These are phyloP conservation scores for Colletotrichum cuscutae DNA, from an alignment of 2,329 filamentous ascomycete species.

Conservation along the genomic window DNA sequence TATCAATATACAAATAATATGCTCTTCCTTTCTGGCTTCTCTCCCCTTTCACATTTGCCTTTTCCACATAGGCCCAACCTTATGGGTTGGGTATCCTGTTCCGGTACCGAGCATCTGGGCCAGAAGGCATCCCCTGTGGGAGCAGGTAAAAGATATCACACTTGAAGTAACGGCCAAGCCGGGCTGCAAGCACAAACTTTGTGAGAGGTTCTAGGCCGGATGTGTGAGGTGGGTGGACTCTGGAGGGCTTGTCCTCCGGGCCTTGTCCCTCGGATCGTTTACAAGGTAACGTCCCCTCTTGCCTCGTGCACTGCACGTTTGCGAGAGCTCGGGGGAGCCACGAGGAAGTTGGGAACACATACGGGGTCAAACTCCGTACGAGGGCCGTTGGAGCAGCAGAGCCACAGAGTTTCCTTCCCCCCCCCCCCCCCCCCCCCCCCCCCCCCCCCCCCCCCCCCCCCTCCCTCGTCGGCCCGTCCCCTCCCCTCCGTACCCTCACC, in stretches of 20 bases:
- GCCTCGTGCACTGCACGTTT: not conserved
- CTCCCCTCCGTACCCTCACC: too few relatives aligned
- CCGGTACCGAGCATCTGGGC: slow-evolving; percentile 21
- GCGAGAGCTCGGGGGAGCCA: not conserved
- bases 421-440: slow-evolving; percentile 8
- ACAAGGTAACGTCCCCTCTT: not conserved
- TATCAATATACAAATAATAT: slow-evolving; percentile 8
- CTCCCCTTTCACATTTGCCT: not conserved
- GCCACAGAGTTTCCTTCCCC: not conserved
- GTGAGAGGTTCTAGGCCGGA: not conserved
- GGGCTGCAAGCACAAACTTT: slow-evolving; percentile 17
- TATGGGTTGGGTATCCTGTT: not conserved
- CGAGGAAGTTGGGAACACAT: not conserved
- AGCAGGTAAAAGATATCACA: slow-evolving; percentile 1
- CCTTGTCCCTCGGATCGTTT: slow-evolving; percentile 8
- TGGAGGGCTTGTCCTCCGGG: not conserved
- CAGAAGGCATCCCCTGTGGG: slow-evolving; percentile 17
- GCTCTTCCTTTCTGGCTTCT: not conserved
- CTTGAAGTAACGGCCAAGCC: slow-evolving; percentile 7
- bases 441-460: slow-evolving; percentile 8
- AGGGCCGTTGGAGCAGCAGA: not conserved
- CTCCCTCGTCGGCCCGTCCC: too few relatives aligned
- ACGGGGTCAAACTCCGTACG: not conserved
- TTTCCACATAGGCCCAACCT: not conserved
- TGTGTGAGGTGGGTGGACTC: not conserved